These are phyloP conservation scores for Ehretia macrophylla DNA, from an alignment of 257 asterid genomes.

Conservation along the genomic window DNA sequence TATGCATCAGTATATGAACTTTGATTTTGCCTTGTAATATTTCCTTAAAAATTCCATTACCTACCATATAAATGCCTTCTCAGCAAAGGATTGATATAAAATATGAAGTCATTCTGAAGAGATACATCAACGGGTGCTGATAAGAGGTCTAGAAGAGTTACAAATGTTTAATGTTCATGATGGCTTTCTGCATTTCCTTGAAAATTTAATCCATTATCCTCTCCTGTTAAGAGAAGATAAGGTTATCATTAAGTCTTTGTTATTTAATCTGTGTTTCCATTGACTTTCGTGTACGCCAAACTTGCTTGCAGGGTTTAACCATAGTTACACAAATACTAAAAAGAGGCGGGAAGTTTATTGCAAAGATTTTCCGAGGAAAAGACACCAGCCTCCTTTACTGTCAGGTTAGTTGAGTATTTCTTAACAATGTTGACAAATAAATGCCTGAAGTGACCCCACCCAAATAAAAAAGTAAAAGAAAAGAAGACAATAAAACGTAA, in stretches of 20 bases:
- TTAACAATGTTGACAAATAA: neutral
- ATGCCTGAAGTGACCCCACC: neutral
- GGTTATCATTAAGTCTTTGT: slow-evolving; percentile 1
- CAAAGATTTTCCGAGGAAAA: slow-evolving; percentile 95
- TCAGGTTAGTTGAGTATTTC: slow-evolving; percentile 46
- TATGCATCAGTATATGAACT: neutral
- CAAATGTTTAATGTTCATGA: too few species aligned
- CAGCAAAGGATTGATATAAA: too few species aligned
- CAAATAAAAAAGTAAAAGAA: too few species aligned
- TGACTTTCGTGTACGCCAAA: slow-evolving; percentile 21
- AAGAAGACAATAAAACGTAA: too few species aligned
- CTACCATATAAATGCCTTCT: too few species aligned
- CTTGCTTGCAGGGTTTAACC: slow-evolving; percentile 76
- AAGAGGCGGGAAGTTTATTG: slow-evolving; percentile 84
- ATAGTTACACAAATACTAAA: slow-evolving; percentile 94
- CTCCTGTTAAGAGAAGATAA: too few species aligned
- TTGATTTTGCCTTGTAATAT: neutral
- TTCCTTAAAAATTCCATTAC: too few species aligned
- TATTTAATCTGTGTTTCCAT: slow-evolving; percentile 5
- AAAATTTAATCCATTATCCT: too few species aligned
- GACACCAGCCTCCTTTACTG: slow-evolving; percentile 94
- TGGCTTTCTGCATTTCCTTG: too few species aligned
- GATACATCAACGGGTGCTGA: too few species aligned
- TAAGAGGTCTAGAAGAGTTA: too few species aligned
- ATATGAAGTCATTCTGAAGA: too few species aligned